Percentiles rank a stretch among this genome's conserved stretches.
Conservation (phyloP, 73 alveolate species). For the Paramecium biaurelia region DNA sequence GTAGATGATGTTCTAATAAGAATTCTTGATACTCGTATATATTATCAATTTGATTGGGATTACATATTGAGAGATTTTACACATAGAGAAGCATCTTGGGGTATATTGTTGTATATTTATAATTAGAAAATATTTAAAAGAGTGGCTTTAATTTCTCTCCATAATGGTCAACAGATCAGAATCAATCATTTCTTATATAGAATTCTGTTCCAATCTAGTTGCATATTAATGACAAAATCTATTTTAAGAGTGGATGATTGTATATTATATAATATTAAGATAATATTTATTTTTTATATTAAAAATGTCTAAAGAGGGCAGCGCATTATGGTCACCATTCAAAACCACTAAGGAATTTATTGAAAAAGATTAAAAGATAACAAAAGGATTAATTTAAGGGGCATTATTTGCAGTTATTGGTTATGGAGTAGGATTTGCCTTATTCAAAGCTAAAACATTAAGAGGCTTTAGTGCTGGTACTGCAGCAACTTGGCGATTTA, state of each 20-base stretch:
- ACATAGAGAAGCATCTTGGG: slow-evolving; percentile 47
- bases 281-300: neutral
- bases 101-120: neutral
- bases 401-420: slow-evolving; percentile 11
- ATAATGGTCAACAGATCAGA: slow-evolving; percentile 28
- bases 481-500: slow-evolving; percentile 34
- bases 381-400: neutral
- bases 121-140: neutral
- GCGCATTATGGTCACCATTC: slow-evolving; percentile 19
- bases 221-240: neutral
- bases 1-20: slow-evolving; percentile 96
- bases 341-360: neutral
- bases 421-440: neutral
- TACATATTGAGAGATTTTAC: slow-evolving; percentile 67
- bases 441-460: neutral
- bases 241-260: neutral
- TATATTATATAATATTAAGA: neutral
- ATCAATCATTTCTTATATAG: neutral
- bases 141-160: slow-evolving; percentile 55
- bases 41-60: slow-evolving; percentile 86
- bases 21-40: slow-evolving; percentile 96
- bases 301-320: neutral
- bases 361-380: slow-evolving; percentile 37
- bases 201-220: neutral
- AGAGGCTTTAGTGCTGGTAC: slow-evolving; percentile 46